Base-by-base conservation (phyloP, 208 protist genomes). In the Trypanosomatidae sp. region DNA sequence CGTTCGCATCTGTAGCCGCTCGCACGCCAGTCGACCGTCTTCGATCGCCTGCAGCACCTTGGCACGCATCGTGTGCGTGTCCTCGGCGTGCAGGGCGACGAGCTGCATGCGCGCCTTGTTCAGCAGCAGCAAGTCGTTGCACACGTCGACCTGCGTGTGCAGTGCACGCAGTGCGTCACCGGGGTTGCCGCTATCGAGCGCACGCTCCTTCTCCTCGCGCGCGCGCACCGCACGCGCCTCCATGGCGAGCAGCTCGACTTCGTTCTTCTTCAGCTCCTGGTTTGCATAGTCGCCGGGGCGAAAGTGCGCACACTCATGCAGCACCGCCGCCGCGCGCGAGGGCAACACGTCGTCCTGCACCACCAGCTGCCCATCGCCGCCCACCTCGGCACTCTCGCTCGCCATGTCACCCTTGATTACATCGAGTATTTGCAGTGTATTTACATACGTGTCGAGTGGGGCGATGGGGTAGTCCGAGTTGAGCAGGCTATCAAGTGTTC, bases 81-180 rank as follows among this genome's bases (percentile, higher is more conserved):
- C 80, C 16, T 78, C 71, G 15, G 46, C 37, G 66, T 83, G 72
- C 39, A 78, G 47, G 21, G 23, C 33, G 6, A 89, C 69, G 42
- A 86, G 61, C 19, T 57, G 52, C 56, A 89, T 69, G 38, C 80
- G 80, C 0, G 80, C 75, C 59, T 81, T 82, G 60, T 89, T 86
- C 43, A 85, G 65, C 13, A 86, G 60, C 41, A 89, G 56, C 32
- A 89, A 23, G 41, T 89, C 80, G 51, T 89, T 89, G 6, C 66
- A 77, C 49, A 84, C 65, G 63, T 89, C 74, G n/a, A 85, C 71
- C 64, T 90, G 73, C 0, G 68, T 60, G 56, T 75, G 71, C 13
- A 86, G 59, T 52, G 61, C 65, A 33, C 64, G 62, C 30, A 90
- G 61, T 3, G 76, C 75, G 0, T 70, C 70, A 42, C 61, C 61